Conservation (phyloP, 805 yeast species). For the Candida incommunis region DNA sequence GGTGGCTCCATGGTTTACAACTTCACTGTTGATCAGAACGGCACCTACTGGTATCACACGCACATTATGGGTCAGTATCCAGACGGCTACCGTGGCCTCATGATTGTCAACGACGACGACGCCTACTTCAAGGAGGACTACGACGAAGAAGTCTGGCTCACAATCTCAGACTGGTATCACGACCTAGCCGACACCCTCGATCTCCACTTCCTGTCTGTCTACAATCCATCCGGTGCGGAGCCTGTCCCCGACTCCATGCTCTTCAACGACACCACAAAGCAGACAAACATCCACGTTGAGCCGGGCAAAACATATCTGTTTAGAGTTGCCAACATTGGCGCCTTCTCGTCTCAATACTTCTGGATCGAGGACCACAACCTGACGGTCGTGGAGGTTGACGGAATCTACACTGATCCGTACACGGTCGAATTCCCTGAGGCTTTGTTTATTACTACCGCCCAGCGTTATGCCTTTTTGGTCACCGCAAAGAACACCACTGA, state of each 20-base stretch:
- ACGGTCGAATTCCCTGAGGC: conserved; percentile 32
- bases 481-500: conserved; percentile 50
- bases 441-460: conserved; percentile 78
- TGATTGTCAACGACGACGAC: conserved; percentile 58
- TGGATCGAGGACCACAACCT: conserved; percentile 80
- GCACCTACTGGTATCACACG: conserved; percentile 96
- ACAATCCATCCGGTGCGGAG: conserved; percentile 96
- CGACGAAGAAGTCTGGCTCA: conserved; percentile 63
- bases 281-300: conserved; percentile 40
- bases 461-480: conserved; percentile 72
- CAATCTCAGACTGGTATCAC: conserved; percentile 86
- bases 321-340: conserved; percentile 75
- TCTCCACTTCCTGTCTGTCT: conserved; percentile 45
- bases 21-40: conserved; percentile 79
- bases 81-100: conserved; percentile 54
- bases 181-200: conserved; percentile 35
- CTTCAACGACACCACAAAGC: conserved; percentile 61
- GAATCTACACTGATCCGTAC: conserved; percentile 60
- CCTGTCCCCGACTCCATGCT: conserved; percentile 80
- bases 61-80: conserved; percentile 84
- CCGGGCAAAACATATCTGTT: conserved; percentile 78
- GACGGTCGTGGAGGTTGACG: conserved; percentile 85
- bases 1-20: conserved; percentile 65
- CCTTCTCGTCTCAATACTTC: conserved; percentile 80
- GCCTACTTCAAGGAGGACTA: conserved; percentile 47